Base-by-base conservation (phyloP, 345 rosid genomes). In the Euphorbia peplus region DNA sequence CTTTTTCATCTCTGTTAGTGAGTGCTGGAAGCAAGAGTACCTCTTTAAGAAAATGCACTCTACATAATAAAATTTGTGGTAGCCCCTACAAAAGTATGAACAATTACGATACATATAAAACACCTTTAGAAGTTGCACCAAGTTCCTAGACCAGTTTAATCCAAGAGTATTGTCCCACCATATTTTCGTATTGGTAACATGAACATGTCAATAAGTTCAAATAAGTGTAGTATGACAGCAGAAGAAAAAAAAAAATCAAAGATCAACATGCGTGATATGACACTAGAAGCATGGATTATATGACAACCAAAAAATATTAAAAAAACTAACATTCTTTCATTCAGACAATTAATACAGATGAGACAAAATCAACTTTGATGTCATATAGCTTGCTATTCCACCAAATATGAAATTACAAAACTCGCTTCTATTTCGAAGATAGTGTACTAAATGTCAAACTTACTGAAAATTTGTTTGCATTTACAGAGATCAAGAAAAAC, bases 11-110 rank as follows among this genome's bases (percentile, higher is more conserved):
- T 72, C 87, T 85, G 72, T 82, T 87, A 39, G 76, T 74, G 61
- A 90, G 92, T 66, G 96, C 96, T 25, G 93, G 91, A 47, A 85
- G 73, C 73, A 93, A 92, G 68, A 90, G 95, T 59, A 82, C 62
- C 63, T 89, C 98, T 78, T 83, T 86, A 76, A 93, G 93, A 63
- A 86, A 84, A 63, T 80, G 95, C 67, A 90, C 86, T 83, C 88
- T 81, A 80, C 81, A 75, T 76, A 93, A 75, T 78, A 90, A 82
- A 81, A 90, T 86, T 76, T 81, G 93, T 70, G 97, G 98, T 71
- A 93, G 79, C 70, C 88, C 97, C 98, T 93, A 81, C 66, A 83
- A 77, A 70, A 78, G 63, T 64, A 68, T 72, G 64, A 68, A 70
- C 30, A 77, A 60, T 14, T 37, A 37, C 18, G 67, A 51, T 18